These are phyloP conservation scores for Termitomyces sp. DNA, from an alignment of 768 basidiomycete genomes.

Conservation along the genomic window DNA sequence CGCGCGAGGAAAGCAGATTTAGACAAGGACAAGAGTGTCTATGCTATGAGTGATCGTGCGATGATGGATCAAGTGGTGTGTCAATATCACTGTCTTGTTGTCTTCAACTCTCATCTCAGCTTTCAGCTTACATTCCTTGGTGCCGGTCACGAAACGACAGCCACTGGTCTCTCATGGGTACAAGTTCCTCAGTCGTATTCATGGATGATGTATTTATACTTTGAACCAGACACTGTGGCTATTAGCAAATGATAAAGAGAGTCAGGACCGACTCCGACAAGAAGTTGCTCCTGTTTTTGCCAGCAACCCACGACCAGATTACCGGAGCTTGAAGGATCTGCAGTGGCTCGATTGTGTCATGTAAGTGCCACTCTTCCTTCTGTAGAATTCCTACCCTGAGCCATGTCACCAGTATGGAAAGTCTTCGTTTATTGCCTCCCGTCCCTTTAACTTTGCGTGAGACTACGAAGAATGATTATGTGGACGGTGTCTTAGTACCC, in stretches of 20 bases:
- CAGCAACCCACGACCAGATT: slow-evolving; percentile 29
- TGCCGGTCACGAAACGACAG: slow-evolving; percentile 42
- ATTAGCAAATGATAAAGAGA: slow-evolving; percentile 42
- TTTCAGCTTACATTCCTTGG: slow-evolving; percentile 42
- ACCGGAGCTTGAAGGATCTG: slow-evolving; percentile 33
- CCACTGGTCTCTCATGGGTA: slow-evolving; percentile 47
- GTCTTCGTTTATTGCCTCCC: slow-evolving; percentile 35
- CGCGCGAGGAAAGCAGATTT: slow-evolving; percentile 35
- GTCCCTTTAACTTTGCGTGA: slow-evolving; percentile 36
- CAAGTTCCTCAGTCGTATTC: neutral
- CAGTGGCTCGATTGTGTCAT: slow-evolving; percentile 36
- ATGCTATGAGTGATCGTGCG: slow-evolving; percentile 39
- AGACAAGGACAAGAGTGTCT: slow-evolving; percentile 27
- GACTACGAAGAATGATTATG: slow-evolving; percentile 29
- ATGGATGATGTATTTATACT: neutral
- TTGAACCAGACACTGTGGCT: slow-evolving; percentile 42
- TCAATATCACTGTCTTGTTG: neutral
- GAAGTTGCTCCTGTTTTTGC: slow-evolving; percentile 40
- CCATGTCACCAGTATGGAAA: slow-evolving; percentile 29
- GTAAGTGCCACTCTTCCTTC: slow-evolving; percentile 17
- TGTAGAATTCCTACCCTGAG: neutral
- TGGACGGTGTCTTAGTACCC: slow-evolving; percentile 40
- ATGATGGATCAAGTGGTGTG: slow-evolving; percentile 50
- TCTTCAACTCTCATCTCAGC: neutral
- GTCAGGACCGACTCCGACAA: slow-evolving; percentile 45